A percentile compares a stretch with the other conserved stretches of the same genome.
Conservation (phyloP, 2,329 filamentous ascomycete genomes). For the Metarhizium brunneum region DNA sequence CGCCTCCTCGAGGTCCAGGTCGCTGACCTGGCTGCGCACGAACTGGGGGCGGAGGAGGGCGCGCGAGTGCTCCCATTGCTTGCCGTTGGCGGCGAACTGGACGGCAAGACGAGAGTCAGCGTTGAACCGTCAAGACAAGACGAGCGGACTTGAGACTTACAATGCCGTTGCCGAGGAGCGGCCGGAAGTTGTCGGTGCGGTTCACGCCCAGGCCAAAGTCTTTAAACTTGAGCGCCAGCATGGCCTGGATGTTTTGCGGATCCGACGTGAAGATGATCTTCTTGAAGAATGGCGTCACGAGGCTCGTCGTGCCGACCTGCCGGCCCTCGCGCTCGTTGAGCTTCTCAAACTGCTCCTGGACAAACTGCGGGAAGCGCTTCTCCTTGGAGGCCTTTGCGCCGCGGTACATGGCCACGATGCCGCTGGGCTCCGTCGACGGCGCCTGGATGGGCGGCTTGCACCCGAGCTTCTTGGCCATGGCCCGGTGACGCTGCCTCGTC, state of each 20-base stretch:
- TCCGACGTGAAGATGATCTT: slow-evolving; percentile 13
- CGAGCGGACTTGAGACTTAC: slow-evolving; percentile 6
- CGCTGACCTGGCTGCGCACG: slow-evolving; percentile 30
- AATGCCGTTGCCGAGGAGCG: slow-evolving; percentile 34
- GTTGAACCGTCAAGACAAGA: not conserved
- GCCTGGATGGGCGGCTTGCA: slow-evolving; percentile 9
- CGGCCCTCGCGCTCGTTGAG: slow-evolving; percentile 7
- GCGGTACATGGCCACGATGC: slow-evolving; percentile 7
- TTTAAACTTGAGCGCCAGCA: slow-evolving; percentile 17
- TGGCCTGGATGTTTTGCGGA: slow-evolving; percentile 18
- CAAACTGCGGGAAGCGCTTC: slow-evolving; percentile 10
- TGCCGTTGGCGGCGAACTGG: slow-evolving; percentile 25
- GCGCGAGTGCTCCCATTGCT: slow-evolving; percentile 27
- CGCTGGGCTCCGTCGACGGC: slow-evolving; percentile 8
- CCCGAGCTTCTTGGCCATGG: slow-evolving; percentile 9
- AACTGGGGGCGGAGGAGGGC: slow-evolving; percentile 31
- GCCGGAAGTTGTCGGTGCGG: slow-evolving; percentile 18
- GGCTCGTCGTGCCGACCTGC: slow-evolving; percentile 10
- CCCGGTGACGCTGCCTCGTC: slow-evolving; percentile 4
- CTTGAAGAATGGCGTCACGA: slow-evolving; percentile 12
- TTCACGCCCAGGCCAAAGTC: slow-evolving; percentile 15
- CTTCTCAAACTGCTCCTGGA: slow-evolving; percentile 4
- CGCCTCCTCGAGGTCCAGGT: slow-evolving; percentile 30
- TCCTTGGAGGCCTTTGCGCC: slow-evolving; percentile 8
- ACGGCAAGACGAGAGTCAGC: not conserved